Evolutionary conservation across 2,329 filamentous ascomycete genomes (phyloP).

Genomic region (Xylariaceae sp.): DNA sequence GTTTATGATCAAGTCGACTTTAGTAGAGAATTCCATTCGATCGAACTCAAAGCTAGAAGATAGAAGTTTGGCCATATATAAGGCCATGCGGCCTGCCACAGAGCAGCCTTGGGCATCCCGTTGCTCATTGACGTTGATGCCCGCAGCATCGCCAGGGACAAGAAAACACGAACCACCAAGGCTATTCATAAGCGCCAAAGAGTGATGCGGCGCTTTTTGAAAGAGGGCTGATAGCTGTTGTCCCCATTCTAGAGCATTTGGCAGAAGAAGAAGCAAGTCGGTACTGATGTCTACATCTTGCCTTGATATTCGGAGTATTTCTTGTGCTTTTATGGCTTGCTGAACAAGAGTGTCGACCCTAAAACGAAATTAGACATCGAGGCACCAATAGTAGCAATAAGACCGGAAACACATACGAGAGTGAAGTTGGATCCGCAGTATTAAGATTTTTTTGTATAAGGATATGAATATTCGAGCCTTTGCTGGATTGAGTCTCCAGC

Average conservation of each 20-base stretch:
- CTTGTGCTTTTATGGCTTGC: constrained; percentile 42
- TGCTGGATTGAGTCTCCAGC: constrained; percentile 43
- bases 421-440: constrained; percentile 43
- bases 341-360: constrained; percentile 52
- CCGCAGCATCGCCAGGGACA: constrained; percentile 37
- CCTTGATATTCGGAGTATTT: constrained; percentile 32
- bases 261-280: constrained; percentile 48
- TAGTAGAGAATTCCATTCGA: constrained; percentile 39
- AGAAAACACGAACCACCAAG: constrained; percentile 69
- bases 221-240: constrained; percentile 56
- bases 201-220: constrained; percentile 49
- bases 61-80: constrained; percentile 63
- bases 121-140: constrained; percentile 24
- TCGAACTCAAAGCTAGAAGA: constrained; percentile 38
- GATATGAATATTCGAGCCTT: constrained; percentile 43
- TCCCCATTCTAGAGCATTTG: constrained; percentile 62
- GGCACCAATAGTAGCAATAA: neutral
- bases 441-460: constrained; percentile 56
- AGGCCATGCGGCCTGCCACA: constrained; percentile 68
- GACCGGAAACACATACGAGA: constrained; percentile 41
- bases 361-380: constrained; percentile 19
- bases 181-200: constrained; percentile 69
- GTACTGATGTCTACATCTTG: constrained; percentile 31
- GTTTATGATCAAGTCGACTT: constrained; percentile 49
- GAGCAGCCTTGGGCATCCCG: constrained; percentile 69